These are phyloP conservation scores for Vigna reflexopilosa DNA, from an alignment of 306 rosid species.

Conservation along the genomic window DNA sequence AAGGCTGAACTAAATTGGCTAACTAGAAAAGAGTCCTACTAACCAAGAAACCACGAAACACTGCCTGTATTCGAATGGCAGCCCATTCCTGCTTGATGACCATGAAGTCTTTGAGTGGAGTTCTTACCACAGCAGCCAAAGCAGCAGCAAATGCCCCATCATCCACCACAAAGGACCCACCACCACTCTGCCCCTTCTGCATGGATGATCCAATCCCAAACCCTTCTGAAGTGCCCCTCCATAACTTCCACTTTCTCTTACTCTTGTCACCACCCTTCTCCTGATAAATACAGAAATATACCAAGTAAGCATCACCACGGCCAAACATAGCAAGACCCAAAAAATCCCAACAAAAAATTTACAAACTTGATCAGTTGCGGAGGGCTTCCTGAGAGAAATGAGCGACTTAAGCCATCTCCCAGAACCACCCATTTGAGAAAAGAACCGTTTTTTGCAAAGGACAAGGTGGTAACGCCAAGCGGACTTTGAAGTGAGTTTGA, in stretches of 20 bases:
- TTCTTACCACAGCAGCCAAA: constrained; percentile 76
- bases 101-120: constrained; percentile 72
- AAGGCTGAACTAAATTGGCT: constrained; percentile 18
- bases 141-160: constrained; percentile 67
- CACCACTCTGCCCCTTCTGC: constrained; percentile 47
- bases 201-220: constrained; percentile 53
- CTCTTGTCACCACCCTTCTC: constrained; percentile 63
- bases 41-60: constrained; percentile 85
- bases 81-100: constrained; percentile 80
- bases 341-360: neutral
- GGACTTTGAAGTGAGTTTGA: neutral
- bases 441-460: constrained; percentile 7
- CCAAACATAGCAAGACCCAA: constrained; percentile 16
- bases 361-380: constrained; percentile 59
- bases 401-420: constrained; percentile 88
- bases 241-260: constrained; percentile 86
- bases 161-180: constrained; percentile 49
- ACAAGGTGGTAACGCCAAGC: neutral
- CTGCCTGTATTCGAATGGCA: constrained; percentile 77
- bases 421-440: constrained; percentile 73
- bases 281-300: constrained; percentile 39
- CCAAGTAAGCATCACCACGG: neutral
- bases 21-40: neutral
- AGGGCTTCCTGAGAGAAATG: constrained; percentile 58
- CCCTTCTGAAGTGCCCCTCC: constrained; percentile 78